A percentile compares a stretch with the other conserved stretches of the same genome.
Conservation (phyloP, 1,284 basidiomycete genomes). For the Apiotrichum sp. region DNA sequence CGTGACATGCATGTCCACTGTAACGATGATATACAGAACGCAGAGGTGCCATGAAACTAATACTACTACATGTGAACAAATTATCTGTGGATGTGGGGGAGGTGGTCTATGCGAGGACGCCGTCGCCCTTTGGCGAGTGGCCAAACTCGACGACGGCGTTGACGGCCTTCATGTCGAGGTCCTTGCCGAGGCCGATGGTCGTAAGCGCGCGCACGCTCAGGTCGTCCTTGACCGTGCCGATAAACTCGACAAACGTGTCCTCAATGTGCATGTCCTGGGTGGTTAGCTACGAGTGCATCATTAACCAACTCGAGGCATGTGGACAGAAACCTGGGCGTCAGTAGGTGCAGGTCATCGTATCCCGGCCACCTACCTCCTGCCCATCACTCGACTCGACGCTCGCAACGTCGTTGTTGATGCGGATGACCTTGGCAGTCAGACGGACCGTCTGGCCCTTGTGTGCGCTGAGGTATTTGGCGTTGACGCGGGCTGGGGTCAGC, state of each 20-base stretch:
- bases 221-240: constrained; percentile 61
- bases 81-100: not conserved
- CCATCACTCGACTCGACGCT: constrained; percentile 66
- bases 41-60: not conserved
- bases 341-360: not conserved
- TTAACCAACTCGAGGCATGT: constrained; percentile 49
- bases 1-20: constrained; percentile 15
- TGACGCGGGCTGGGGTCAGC: constrained; percentile 36
- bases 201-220: constrained; percentile 60
- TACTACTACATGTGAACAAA: not conserved
- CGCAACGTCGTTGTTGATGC: constrained; percentile 54
- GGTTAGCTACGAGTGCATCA: too few species aligned
- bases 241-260: constrained; percentile 64
- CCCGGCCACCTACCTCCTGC: constrained; percentile 50
- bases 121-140: constrained; percentile 36
- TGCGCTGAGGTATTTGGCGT: constrained; percentile 31
- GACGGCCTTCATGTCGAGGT: constrained; percentile 50
- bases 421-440: constrained; percentile 63
- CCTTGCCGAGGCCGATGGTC: constrained; percentile 58
- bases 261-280: constrained; percentile 52
- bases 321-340: constrained; percentile 52
- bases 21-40: constrained; percentile 3
- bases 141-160: constrained; percentile 38
- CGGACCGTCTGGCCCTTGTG: constrained; percentile 56
- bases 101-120: constrained; percentile 30